These are phyloP conservation scores for Amoebophrya sp. DNA, from an alignment of 169 alveolate species.

Conservation along the genomic window DNA sequence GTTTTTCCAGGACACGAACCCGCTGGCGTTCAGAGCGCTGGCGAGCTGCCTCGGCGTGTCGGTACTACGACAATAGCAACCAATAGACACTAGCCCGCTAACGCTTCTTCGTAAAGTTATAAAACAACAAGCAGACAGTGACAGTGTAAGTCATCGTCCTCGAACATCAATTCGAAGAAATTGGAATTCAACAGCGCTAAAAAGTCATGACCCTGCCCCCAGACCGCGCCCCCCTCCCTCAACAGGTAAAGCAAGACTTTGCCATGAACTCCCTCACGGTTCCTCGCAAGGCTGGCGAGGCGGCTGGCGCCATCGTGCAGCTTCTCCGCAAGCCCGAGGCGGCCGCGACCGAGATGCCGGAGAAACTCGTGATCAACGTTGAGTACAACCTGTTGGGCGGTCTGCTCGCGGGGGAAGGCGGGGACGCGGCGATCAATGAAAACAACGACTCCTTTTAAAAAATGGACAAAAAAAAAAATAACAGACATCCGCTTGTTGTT, in stretches of 20 bases:
- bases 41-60: conserved; percentile 74
- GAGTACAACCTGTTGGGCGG: conserved; percentile 65
- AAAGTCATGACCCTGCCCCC: too few species aligned
- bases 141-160: too few species aligned
- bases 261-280: conserved; percentile 35
- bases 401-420: background rate
- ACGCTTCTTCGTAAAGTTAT: too few species aligned
- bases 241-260: background rate
- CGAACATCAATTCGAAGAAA: too few species aligned
- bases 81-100: too few species aligned
- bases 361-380: conserved; percentile 25
- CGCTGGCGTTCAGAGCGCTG: conserved; percentile 59
- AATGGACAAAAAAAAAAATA: too few species aligned
- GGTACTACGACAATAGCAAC: background rate
- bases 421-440: background rate
- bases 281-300: conserved; percentile 36
- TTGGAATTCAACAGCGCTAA: too few species aligned
- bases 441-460: background rate
- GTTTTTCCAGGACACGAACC: conserved; percentile 69
- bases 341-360: background rate
- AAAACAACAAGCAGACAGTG: too few species aligned
- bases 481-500: too few species aligned
- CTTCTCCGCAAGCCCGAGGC: conserved; percentile 13
- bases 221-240: too few species aligned
- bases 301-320: conserved; percentile 30